Percentiles rank a stretch among this genome's conserved stretches.
phyloP scores from a whole-genome alignment of 371 early-diverging fungal species.

The Circinella umbellata region DNA sequence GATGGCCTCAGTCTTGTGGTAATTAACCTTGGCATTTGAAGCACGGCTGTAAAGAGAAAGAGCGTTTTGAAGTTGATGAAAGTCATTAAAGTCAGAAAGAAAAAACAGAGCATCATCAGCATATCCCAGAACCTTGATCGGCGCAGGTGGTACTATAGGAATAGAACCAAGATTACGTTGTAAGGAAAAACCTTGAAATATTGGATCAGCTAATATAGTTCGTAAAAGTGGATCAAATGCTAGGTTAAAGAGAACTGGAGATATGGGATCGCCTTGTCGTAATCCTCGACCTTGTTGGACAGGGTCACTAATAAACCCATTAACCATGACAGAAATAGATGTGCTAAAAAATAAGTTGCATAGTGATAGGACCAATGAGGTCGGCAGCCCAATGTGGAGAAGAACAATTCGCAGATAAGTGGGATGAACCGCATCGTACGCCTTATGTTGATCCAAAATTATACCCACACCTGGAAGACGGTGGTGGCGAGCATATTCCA shows the following conservation, averaged over 20 bases:
- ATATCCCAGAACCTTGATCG: conserved; percentile 6
- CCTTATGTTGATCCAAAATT: conserved; percentile 16
- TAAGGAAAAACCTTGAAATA: background rate
- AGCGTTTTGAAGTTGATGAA: background rate
- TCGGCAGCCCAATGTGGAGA: conserved; percentile 1
- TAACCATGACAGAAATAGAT: conserved; percentile 21
- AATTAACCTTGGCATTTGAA: conserved; percentile 18
- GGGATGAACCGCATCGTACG: conserved; percentile 12
- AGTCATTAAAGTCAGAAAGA: background rate
- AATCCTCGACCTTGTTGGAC: conserved; percentile 17
- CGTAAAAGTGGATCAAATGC: conserved; percentile 25
- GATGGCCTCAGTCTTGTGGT: conserved; percentile 4
- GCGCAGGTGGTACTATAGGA: background rate
- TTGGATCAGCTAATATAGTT: background rate
- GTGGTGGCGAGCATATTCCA: conserved; percentile 8
- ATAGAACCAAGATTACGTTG: too few relatives aligned
- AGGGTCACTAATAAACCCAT: conserved; percentile 15
- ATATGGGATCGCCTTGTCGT: conserved; percentile 25
- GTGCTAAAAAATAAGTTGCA: conserved; percentile 14
- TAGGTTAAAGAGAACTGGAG: conserved; percentile 24
- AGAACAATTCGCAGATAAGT: background rate
- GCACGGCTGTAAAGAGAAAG: conserved; percentile 1
- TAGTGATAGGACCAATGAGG: background rate
- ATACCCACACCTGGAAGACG: background rate
- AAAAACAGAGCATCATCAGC: conserved; percentile 16